These are phyloP conservation scores for Scalesia atractyloides DNA, from an alignment of 129 eudicot species.

Conservation along the genomic window DNA sequence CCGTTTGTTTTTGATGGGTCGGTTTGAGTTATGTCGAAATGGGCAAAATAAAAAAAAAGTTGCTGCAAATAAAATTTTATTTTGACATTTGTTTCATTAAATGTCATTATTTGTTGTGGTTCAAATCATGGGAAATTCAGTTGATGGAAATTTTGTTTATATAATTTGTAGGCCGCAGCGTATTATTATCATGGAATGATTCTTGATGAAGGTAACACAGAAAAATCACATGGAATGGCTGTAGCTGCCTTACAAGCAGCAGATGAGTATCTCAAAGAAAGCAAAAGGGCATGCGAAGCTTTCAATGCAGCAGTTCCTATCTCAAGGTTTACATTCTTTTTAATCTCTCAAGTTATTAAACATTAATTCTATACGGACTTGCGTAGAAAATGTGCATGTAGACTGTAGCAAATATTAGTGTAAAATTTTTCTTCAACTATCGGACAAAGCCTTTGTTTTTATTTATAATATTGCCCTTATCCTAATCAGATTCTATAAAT, in stretches of 20 bases:
- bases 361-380: neutral
- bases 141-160: neutral
- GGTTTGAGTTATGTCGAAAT: neutral
- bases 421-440: neutral
- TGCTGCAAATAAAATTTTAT: constrained; percentile 8
- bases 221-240: constrained; percentile 96
- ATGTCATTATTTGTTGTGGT: constrained; percentile 5
- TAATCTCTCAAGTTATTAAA: neutral
- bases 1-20: neutral
- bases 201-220: constrained; percentile 96
- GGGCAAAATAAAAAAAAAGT: neutral
- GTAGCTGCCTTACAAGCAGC: constrained; percentile 98
- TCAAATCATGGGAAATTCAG: neutral
- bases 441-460: neutral
- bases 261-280: constrained; percentile 92
- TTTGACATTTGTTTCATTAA: neutral
- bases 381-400: neutral
- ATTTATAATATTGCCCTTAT: neutral
- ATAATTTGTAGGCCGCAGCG: constrained; percentile 75
- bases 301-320: constrained; percentile 73
- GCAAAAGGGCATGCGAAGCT: constrained; percentile 87
- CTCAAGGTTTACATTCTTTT: constrained; percentile 57
- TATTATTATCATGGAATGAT: constrained; percentile 96
- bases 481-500: too few species aligned
- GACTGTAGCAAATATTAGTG: neutral